Percentiles rank a stretch among this genome's conserved stretches.
Evolutionary conservation across 768 basidiomycete species (phyloP).

Genomic region (Tylopilus sp.): DNA sequence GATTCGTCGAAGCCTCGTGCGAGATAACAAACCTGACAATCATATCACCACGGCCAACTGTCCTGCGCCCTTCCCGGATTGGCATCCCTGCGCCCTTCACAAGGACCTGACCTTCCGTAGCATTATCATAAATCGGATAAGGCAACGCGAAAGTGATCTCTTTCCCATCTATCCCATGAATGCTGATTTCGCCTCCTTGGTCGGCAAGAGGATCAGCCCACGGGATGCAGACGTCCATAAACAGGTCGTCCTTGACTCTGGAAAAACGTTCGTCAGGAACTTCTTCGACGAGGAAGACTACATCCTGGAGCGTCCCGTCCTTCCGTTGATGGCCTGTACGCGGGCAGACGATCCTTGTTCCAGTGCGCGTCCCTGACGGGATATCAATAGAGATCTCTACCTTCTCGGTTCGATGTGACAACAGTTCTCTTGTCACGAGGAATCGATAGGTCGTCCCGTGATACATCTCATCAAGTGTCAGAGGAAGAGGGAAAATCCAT

Average conservation of each 20-base stretch:
- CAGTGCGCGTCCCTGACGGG: slow-evolving; percentile 57
- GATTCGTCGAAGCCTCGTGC: slow-evolving; percentile 1
- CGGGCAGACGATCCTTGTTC: slow-evolving; percentile 57
- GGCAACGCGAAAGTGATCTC: slow-evolving; percentile 50
- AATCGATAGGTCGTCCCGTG: slow-evolving; percentile 54
- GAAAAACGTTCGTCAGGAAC: slow-evolving; percentile 54
- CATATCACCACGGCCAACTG: slow-evolving; percentile 59
- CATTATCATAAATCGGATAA: slow-evolving; percentile 46
- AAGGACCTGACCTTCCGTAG: slow-evolving; percentile 45
- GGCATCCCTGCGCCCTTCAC: slow-evolving; percentile 71
- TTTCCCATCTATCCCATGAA: slow-evolving; percentile 59
- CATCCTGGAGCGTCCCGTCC: slow-evolving; percentile 56
- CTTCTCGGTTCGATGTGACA: slow-evolving; percentile 47
- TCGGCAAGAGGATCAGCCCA: slow-evolving; percentile 50
- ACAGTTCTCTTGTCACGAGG: slow-evolving; percentile 54
- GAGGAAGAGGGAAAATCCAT: slow-evolving; percentile 63
- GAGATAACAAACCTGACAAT: slow-evolving; percentile 48
- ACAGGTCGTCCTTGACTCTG: slow-evolving; percentile 54
- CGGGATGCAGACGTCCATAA: slow-evolving; percentile 52
- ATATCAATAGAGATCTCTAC: slow-evolving; percentile 60
- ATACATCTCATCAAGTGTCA: slow-evolving; percentile 62
- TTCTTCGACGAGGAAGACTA: slow-evolving; percentile 65
- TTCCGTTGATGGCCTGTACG: slow-evolving; percentile 65
- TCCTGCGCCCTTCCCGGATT: slow-evolving; percentile 47
- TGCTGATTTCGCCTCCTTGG: slow-evolving; percentile 46